Conservation (phyloP, 768 basidiomycete genomes). For the Lactarius psammicola region DNA sequence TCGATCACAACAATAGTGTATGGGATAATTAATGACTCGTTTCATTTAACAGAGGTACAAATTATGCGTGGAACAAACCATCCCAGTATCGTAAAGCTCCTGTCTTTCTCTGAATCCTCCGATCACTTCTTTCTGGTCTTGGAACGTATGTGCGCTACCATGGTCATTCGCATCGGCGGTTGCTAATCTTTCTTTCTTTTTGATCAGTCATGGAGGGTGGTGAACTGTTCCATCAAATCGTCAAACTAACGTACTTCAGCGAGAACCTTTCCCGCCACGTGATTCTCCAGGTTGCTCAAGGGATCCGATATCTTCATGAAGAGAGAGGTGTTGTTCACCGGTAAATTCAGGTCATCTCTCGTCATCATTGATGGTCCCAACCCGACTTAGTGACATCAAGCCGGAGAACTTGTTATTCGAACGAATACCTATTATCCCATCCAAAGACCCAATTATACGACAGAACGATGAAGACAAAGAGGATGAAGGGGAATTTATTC, state of each 20-base stretch:
- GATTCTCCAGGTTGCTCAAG: slow-evolving; percentile 92
- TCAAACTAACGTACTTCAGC: slow-evolving; percentile 98
- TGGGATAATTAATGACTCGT: background rate
- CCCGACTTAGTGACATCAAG: slow-evolving; percentile 75
- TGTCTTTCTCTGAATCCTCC: slow-evolving; percentile 86
- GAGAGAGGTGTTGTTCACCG: slow-evolving; percentile 98
- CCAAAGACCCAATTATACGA: slow-evolving; percentile 66
- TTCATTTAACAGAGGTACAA: slow-evolving; percentile 75
- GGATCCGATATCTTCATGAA: slow-evolving; percentile 94
- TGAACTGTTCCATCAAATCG: slow-evolving; percentile 98
- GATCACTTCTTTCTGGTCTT: slow-evolving; percentile 95
- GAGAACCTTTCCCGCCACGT: slow-evolving; percentile 97
- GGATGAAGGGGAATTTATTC: slow-evolving; percentile 95
- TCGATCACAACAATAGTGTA: background rate
- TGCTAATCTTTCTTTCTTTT: slow-evolving; percentile 20
- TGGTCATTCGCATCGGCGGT: slow-evolving; percentile 2
- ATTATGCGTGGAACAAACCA: slow-evolving; percentile 97
- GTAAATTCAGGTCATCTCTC: slow-evolving; percentile 33
- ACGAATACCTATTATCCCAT: slow-evolving; percentile 87
- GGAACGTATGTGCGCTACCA: slow-evolving; percentile 59
- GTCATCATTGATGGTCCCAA: background rate
- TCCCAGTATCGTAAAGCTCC: slow-evolving; percentile 88
- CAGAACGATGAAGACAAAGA: slow-evolving; percentile 98
- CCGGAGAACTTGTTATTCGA: slow-evolving; percentile 97
- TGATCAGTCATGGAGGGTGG: slow-evolving; percentile 90